Evolutionary conservation across 1,284 basidiomycete genomes (phyloP).

Genomic region (Peniophora sp.): DNA sequence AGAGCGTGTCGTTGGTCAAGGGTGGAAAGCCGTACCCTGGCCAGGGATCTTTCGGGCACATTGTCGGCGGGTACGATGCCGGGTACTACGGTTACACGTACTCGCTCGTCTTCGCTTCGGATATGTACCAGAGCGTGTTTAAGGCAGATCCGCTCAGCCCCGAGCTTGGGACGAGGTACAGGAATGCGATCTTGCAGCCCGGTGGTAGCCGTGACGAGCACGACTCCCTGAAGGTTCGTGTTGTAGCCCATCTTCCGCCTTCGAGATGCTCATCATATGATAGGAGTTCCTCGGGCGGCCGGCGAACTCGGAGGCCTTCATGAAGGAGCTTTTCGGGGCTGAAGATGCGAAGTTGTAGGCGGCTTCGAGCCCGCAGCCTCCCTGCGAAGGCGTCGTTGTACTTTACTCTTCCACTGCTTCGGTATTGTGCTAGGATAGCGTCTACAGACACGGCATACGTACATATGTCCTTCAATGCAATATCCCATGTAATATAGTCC

Average conservation of each 20-base stretch:
- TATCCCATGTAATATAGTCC: no score
- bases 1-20: conserved; percentile 61
- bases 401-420: no score
- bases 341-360: not conserved
- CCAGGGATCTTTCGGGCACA: conserved; percentile 64
- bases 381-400: not conserved
- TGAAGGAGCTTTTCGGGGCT: conserved; percentile 54
- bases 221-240: conserved; percentile 42
- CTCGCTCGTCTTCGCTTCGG: conserved; percentile 68
- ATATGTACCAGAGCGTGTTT: conserved; percentile 80
- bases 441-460: no score
- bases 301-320: conserved; percentile 72
- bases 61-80: conserved; percentile 70
- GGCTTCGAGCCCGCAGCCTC: not conserved
- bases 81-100: conserved; percentile 77
- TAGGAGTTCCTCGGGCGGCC: conserved; percentile 70
- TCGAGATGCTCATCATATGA: no score
- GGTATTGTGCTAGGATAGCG: no score
- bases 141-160: conserved; percentile 68
- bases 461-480: no score
- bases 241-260: not conserved
- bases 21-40: conserved; percentile 54
- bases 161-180: conserved; percentile 41
- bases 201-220: conserved; percentile 55
- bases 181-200: conserved; percentile 43